Evolutionary conservation across 352 stramenopile genomes (phyloP), one percentile per base, ranked within the genome.

Genomic region (Albugo laibachii): DNA sequence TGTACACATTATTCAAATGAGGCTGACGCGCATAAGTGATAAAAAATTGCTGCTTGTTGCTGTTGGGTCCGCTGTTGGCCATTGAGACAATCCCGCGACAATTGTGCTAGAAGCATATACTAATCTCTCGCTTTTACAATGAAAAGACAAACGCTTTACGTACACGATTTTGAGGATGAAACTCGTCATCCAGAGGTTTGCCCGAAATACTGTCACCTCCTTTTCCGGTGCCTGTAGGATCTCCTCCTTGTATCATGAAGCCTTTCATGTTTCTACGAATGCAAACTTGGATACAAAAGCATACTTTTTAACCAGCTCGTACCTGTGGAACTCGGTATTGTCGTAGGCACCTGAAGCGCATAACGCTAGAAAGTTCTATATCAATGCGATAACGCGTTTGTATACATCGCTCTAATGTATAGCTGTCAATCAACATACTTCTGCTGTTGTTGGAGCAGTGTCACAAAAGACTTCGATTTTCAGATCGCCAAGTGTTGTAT

Each of bases 1-100:
- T 97, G 74, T 98, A 97, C 16, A 97, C 73, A 64, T 97, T 97
- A 69, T 99, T 97, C 37, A 99, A 67, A 58, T 98, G 93, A 41
- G 92, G 84, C 56, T 97, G 89, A 57, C 88, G 88, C 57, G 87
- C 83, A 53, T 96, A 98, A 38, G 92, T 95, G 57, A 99, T 96
- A 65, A 99, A 98, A 58, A 99, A 99, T 65, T 99, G 92, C 50
- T 87, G 87, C 53, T 81, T 77, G 67, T 96, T 96, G 35, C 86
- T 95, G 61, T 93, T 85, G 20, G 85, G 70, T 0, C 80, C 79
- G 52, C 71, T 91, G 69, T 94, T 96, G 44, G 85, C 85, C 80
- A 96, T 94, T 16, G 82, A 93, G 21, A 96, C 76, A 53, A 94
- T 86, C 34, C 83, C 83, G 50, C 83, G 62, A 55, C 65, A 76